Base-by-base conservation (phyloP, 139 green algal species). In the Pleodorina starrii region DNA sequence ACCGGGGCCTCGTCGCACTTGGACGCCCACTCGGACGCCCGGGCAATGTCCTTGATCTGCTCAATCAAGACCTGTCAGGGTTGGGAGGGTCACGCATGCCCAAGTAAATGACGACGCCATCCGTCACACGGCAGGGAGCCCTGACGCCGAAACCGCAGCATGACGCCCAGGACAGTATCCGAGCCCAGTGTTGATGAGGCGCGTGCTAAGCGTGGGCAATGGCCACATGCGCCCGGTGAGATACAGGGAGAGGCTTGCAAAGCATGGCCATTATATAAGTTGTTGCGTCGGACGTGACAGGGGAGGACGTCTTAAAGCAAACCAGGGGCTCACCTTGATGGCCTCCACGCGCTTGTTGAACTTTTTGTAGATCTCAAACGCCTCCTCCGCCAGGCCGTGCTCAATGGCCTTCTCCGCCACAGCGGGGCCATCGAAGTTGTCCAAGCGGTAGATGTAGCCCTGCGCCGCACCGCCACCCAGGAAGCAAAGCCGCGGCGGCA, bases 281-380 rank as follows among this genome's bases (percentile, higher is more conserved):
- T n/a, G n/a, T n/a, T n/a, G n/a, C n/a, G n/a, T n/a, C n/a, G n/a
- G n/a, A n/a, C n/a, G n/a, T n/a, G n/a, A n/a, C n/a, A n/a, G n/a
- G n/a, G n/a, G n/a, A n/a, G n/a, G n/a, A n/a, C n/a, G n/a, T n/a
- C n/a, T n/a, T n/a, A n/a, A n/a, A n/a, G n/a, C n/a, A n/a, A n/a
- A n/a, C n/a, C n/a, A n/a, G n/a, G n/a, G n/a, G n/a, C n/a, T n/a
- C 35, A 90, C 86, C 76, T 95, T 94, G 91, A 97, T 94, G 60
- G 95, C 95, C 84, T 96, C 92, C 76, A 93, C 93, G 78, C 90
- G 88, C 73, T 92, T 93, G 92, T 95, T 93, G 83, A 99, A 99
- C 95, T 99, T 99, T 90, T 97, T 96, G 96, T 98, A 99, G 86
- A 99, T 99, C 83, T 98, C 97, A 90, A 99, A 99, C 1, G 98